Percentiles rank a stretch among this genome's conserved stretches.
phyloP scores from a whole-genome alignment of 768 basidiomycete genomes.

The Glaciozyma antarctica region DNA sequence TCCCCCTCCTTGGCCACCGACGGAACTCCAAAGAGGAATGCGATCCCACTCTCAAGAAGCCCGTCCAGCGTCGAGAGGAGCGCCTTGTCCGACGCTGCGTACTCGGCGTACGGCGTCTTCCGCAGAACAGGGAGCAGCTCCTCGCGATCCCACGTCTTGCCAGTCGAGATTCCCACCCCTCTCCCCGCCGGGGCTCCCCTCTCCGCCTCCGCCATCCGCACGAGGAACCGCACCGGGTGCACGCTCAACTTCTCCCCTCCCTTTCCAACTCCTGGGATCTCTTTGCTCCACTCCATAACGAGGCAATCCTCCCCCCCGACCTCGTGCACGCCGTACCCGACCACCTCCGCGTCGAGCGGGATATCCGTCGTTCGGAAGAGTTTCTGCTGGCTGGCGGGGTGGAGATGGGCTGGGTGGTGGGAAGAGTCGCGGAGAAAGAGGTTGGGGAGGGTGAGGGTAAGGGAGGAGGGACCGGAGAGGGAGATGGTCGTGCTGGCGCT shows the following conservation, averaged over 20 bases:
- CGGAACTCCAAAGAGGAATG: slow-evolving; percentile 65
- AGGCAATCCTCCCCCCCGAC: slow-evolving; percentile 39
- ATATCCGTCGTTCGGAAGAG: slow-evolving; percentile 62
- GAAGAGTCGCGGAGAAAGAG: slow-evolving; percentile 81
- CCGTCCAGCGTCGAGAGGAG: slow-evolving; percentile 58
- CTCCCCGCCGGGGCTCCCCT: neutral
- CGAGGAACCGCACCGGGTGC: slow-evolving; percentile 21
- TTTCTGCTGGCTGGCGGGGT: slow-evolving; percentile 70
- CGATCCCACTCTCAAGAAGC: slow-evolving; percentile 59
- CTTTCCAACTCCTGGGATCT: slow-evolving; percentile 44
- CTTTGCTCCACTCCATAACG: slow-evolving; percentile 46
- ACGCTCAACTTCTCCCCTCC: slow-evolving; percentile 20
- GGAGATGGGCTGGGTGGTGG: slow-evolving; percentile 59
- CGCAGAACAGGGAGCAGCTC: slow-evolving; percentile 46
- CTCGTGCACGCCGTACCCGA: slow-evolving; percentile 39
- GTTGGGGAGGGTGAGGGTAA: slow-evolving; percentile 45
- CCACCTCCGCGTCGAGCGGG: slow-evolving; percentile 47
- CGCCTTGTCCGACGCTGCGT: slow-evolving; percentile 44
- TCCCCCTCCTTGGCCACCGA: slow-evolving; percentile 52
- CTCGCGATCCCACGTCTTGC: slow-evolving; percentile 35
- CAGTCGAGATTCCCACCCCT: slow-evolving; percentile 42
- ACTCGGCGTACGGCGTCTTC: slow-evolving; percentile 45
- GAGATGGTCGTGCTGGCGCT: neutral
- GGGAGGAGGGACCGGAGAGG: slow-evolving; percentile 34
- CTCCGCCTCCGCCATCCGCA: slow-evolving; percentile 30